These are phyloP conservation scores for Pythium sp. DNA, from an alignment of 352 stramenopile species.

Conservation along the genomic window DNA sequence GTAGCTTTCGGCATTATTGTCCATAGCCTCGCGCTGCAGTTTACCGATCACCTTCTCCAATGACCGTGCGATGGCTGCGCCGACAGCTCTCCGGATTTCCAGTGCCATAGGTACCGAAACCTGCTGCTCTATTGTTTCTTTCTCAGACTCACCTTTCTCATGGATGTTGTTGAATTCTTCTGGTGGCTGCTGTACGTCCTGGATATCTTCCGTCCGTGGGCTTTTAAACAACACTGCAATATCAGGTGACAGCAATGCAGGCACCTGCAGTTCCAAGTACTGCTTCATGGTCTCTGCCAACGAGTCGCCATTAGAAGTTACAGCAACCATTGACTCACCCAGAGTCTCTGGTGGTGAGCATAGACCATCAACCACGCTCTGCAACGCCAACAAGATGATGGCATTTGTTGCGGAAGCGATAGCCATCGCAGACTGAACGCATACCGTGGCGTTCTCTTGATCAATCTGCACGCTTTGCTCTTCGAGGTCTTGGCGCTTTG, in stretches of 20 bases:
- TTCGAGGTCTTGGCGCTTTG: not conserved
- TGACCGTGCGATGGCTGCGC: slow-evolving; percentile 18
- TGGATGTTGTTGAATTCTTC: not conserved
- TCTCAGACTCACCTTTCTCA: not conserved
- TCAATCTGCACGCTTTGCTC: slow-evolving; percentile 4
- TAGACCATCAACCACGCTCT: slow-evolving; percentile 23
- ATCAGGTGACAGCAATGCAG: not conserved
- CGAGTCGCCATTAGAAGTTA: not conserved
- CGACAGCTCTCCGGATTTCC: slow-evolving; percentile 26
- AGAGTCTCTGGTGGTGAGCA: slow-evolving; percentile 11
- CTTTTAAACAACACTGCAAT: not conserved
- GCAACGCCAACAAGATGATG: slow-evolving; percentile 27
- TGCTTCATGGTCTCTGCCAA: not conserved
- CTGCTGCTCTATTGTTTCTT: not conserved
- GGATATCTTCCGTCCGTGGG: not conserved
- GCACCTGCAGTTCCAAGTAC: not conserved
- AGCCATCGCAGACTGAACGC: slow-evolving; percentile 18
- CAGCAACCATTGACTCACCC: slow-evolving; percentile 17
- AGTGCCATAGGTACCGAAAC: slow-evolving; percentile 25
- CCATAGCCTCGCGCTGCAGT: not conserved
- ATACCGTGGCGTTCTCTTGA: not conserved
- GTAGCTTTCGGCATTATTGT: too few relatives aligned
- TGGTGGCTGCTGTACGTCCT: not conserved
- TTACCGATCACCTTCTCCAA: slow-evolving; percentile 26
- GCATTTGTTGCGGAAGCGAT: slow-evolving; percentile 19